A percentile compares a stretch with the other conserved stretches of the same genome.
These are phyloP conservation scores for Phylloporus scabripes DNA, from an alignment of 768 basidiomycete genomes.

Conservation along the genomic window DNA sequence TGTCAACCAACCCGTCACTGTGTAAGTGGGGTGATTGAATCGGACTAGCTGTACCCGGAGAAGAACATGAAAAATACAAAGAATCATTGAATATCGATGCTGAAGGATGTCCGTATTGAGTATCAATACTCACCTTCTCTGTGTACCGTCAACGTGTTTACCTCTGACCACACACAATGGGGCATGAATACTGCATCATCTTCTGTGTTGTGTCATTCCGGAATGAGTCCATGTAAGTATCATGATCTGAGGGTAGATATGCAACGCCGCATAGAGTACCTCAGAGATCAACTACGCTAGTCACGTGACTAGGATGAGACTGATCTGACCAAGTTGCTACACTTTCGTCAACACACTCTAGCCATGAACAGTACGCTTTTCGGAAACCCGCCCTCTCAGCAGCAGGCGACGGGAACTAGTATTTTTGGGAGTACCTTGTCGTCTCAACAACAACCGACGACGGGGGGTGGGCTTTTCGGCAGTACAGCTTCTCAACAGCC, in stretches of 20 bases:
- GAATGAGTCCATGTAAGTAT: too few species aligned
- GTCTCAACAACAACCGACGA: conserved; percentile 22
- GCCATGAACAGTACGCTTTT: conserved; percentile 17
- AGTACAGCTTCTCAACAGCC: conserved; percentile 13
- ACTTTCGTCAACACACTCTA: neutral
- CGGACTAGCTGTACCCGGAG: conserved; percentile 20
- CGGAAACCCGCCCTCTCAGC: conserved; percentile 21
- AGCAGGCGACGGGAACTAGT: conserved; percentile 18
- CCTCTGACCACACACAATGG: too few species aligned
- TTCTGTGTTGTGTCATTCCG: too few species aligned
- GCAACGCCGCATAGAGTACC: too few species aligned
- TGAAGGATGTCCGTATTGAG: neutral
- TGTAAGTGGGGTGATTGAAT: neutral
- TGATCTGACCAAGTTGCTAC: too few species aligned
- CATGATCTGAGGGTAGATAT: neutral
- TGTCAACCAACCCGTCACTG: neutral
- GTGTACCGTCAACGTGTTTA: neutral
- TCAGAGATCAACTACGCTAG: too few species aligned
- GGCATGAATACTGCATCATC: too few species aligned
- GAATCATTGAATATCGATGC: neutral
- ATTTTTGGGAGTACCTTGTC: conserved; percentile 24
- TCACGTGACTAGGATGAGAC: too few species aligned
- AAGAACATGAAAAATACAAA: conserved; percentile 16
- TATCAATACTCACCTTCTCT: neutral
- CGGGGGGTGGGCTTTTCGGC: conserved; percentile 17